Base-by-base conservation (phyloP, 75 land plant genomes). In the Cryptomeria japonica region DNA sequence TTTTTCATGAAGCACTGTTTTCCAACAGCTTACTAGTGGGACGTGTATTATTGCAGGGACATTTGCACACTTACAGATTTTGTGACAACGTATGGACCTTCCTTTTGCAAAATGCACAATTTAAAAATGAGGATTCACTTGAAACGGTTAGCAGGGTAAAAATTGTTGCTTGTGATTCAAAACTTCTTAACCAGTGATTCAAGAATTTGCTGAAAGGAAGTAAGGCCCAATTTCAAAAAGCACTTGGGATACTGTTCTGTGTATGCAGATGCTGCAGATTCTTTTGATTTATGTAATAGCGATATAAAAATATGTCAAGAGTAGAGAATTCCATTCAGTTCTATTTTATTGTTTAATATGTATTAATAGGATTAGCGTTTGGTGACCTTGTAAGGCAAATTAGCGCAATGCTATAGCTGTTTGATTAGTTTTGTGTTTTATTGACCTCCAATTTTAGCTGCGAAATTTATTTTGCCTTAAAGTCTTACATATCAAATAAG, bases 1-100 rank as follows among this genome's bases (percentile, higher is more conserved):
- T 58, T 9, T 36, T 53, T 87, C 38, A 44, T 78, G 73, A 42
- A 73, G 36, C 51, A 4, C 68, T n/a, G 75, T 25, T 80, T 80
- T 44, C 72, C 39, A 16, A n/a, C 44, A 28, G 46, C 5, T 80
- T 18, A 7, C 34, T 76, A 32, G 4, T 58, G 84, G 32, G 51
- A 82, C 22, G 12, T 46, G n/a, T 82, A 86, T 53, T 86, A 25
- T 80, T 55, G 78, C 94, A 97, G 99, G 99, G 99, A 49, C 99
- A 98, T 91, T 89, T 98, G 86, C 99, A 95, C 89, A 98, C 99
- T 76, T 98, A 98, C 93, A 91, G 99, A 86, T 98, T 97, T 87
- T 98, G 99, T 87, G 99, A 98, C 92, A 98, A 98, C 84, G 95
- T 95, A 5, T 98, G 99, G 99, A 96, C 97, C 38, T 98, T 98